These are phyloP conservation scores for Cercospora canescens DNA, from an alignment of 2,329 filamentous ascomycete species.

Conservation along the genomic window DNA sequence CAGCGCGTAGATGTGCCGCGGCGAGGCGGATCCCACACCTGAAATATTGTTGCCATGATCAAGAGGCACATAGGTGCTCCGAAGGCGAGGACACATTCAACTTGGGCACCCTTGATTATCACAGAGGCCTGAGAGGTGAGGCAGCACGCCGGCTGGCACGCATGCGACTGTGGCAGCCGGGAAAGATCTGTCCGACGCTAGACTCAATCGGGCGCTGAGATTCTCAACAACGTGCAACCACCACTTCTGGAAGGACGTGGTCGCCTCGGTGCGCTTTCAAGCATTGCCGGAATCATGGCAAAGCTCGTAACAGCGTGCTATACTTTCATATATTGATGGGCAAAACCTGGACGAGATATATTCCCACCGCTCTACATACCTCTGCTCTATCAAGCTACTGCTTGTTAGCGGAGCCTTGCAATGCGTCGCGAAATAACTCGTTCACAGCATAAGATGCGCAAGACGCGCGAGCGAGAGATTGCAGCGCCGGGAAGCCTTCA, in stretches of 20 bases:
- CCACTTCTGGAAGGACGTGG: background rate
- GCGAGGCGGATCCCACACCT: background rate
- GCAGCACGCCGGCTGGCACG: background rate
- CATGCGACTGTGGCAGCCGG: background rate
- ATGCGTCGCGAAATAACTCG: background rate
- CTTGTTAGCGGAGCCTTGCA: background rate
- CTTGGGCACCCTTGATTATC: background rate
- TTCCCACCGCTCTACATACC: background rate
- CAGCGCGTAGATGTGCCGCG: background rate
- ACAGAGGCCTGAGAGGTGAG: background rate
- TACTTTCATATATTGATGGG: background rate
- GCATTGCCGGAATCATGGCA: background rate
- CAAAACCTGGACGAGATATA: background rate
- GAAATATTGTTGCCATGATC: background rate
- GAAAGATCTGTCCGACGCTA: background rate
- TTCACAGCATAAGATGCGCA: background rate
- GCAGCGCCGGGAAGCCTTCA: too few relatives aligned
- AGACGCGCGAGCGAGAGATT: background rate
- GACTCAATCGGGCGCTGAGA: background rate
- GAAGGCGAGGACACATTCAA: background rate
- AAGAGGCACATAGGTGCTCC: background rate
- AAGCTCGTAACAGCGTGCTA: background rate
- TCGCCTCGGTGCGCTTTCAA: background rate
- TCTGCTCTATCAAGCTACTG: background rate
- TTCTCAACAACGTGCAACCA: background rate